A percentile compares a stretch with the other conserved stretches of the same genome.
Conservation (phyloP, 202 grass and related monocot species). For the Bolboschoenoplectus hybrid region DNA sequence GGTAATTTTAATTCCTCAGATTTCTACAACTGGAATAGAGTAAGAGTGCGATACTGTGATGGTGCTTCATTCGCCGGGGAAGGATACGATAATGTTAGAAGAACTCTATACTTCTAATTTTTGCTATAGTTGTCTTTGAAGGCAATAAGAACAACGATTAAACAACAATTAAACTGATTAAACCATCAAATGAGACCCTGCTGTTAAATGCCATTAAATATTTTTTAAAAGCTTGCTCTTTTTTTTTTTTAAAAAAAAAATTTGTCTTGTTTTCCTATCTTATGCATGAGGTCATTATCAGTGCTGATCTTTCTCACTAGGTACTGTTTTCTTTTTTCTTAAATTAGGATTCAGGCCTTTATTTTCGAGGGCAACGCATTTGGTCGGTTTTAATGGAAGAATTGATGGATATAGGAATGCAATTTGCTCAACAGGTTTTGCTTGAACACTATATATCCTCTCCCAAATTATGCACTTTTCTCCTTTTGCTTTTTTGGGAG, state of each 20-base stretch:
- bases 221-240: neutral
- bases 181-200: neutral
- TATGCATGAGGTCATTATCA: neutral
- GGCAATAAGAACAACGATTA: neutral
- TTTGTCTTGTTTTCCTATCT: neutral
- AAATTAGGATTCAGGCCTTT: slow-evolving; percentile 48
- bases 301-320: neutral
- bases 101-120: slow-evolving; percentile 9
- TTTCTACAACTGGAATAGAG: slow-evolving; percentile 91
- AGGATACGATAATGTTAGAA: slow-evolving; percentile 50
- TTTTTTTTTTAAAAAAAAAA: neutral
- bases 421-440: slow-evolving; percentile 51
- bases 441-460: neutral
- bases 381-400: slow-evolving; percentile 57
- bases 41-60: slow-evolving; percentile 68
- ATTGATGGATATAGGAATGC: slow-evolving; percentile 57
- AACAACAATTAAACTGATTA: neutral
- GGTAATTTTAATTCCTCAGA: slow-evolving; percentile 41
- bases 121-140: neutral
- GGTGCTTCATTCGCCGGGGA: slow-evolving; percentile 74
- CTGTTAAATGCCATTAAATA: neutral
- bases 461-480: neutral
- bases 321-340: neutral
- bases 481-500: neutral
- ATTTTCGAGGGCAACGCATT: slow-evolving; percentile 69